Evolutionary conservation across 345 rosid genomes (phyloP).

Genomic region (Stellera chamaejasme): DNA sequence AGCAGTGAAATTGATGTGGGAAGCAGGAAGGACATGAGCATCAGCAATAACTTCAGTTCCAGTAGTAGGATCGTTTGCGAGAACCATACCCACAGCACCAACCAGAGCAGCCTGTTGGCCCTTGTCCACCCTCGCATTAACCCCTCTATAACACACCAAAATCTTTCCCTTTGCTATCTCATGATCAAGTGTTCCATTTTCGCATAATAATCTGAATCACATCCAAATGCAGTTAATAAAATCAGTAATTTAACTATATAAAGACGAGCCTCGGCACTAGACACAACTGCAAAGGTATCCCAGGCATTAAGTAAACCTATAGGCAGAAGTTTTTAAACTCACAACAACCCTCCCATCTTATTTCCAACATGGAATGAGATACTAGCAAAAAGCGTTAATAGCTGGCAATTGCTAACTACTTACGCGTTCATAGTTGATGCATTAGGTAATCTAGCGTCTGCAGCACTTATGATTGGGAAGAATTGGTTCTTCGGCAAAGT

Average conservation of each 20-base stretch:
- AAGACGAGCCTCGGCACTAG: background rate
- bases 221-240: background rate
- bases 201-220: constrained; percentile 43
- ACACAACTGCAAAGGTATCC: too few species aligned
- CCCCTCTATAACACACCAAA: constrained; percentile 62
- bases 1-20: constrained; percentile 45
- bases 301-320: background rate
- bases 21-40: constrained; percentile 67
- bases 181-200: constrained; percentile 53
- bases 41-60: constrained; percentile 49
- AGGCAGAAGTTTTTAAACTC: background rate
- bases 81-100: constrained; percentile 81
- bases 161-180: constrained; percentile 59
- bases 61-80: constrained; percentile 28
- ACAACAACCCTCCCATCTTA: too few species aligned
- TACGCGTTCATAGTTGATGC: constrained; percentile 48
- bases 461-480: constrained; percentile 51
- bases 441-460: constrained; percentile 42
- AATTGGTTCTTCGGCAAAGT: constrained; percentile 35
- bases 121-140: constrained; percentile 42
- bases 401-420: constrained; percentile 14
- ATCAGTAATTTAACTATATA: background rate
- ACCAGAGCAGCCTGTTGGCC: constrained; percentile 48
- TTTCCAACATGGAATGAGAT: background rate
- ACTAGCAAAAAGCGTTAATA: background rate